A percentile compares a stretch with the other conserved stretches of the same genome.
phyloP scores from a whole-genome alignment of 2,329 filamentous ascomycete species.

The Penicillium sp. region DNA sequence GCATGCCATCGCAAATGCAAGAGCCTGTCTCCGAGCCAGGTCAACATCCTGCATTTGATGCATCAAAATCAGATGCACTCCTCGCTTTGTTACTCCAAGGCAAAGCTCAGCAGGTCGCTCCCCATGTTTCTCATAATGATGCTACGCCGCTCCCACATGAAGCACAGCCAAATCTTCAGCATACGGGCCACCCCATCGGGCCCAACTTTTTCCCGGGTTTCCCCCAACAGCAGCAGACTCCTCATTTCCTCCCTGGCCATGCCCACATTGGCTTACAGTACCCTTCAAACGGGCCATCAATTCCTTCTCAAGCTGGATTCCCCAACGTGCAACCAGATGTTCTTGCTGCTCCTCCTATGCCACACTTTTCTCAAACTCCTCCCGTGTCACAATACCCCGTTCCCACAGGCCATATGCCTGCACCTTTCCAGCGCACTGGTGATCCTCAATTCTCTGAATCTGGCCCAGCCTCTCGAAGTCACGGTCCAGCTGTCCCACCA shows the following conservation, averaged over 20 bases:
- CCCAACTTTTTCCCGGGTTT: conserved; percentile 46
- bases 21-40: conserved; percentile 13
- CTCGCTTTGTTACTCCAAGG: conserved; percentile 56
- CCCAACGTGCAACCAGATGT: conserved; percentile 18
- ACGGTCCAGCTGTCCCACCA: conserved; percentile 53
- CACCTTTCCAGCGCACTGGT: conserved; percentile 50
- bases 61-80: conserved; percentile 53
- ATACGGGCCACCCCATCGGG: conserved; percentile 55
- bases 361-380: conserved; percentile 28
- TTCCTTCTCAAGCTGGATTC: conserved; percentile 11
- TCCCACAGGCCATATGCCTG: conserved; percentile 30
- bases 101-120: conserved; percentile 33
- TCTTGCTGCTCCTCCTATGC: conserved; percentile 20
- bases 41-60: conserved; percentile 30
- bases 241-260: conserved; percentile 16
- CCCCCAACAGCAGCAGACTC: conserved; percentile 33
- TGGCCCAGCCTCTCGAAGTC: conserved; percentile 34
- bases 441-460: conserved; percentile 47
- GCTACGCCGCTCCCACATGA: conserved; percentile 60
- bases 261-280: conserved; percentile 13
- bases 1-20: conserved; percentile 12
- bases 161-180: conserved; percentile 52
- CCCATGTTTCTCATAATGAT: conserved; percentile 34
- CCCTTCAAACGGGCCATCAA: conserved; percentile 8
- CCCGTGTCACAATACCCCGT: conserved; percentile 13